Base-by-base conservation (phyloP, 1,284 basidiomycete genomes). In the Waitea zeae region DNA sequence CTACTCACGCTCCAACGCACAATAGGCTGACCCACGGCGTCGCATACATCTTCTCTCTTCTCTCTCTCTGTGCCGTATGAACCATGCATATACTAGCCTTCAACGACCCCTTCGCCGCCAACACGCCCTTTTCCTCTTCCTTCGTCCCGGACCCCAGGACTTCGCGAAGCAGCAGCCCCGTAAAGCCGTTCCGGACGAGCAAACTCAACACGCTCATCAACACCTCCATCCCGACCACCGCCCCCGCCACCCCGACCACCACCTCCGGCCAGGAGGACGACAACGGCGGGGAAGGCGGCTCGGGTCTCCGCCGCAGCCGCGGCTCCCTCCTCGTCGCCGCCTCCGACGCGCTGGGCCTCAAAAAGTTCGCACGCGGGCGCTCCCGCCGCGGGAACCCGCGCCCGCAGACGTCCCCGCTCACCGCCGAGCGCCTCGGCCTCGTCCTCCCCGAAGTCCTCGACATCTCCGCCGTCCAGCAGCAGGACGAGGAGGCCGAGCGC, bases 371-470 rank as follows among this genome's bases (percentile, higher is more conserved):
- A 35, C 59, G 51, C 30, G 55, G 54, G 38, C 58, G 60, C 41
- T 64, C 61, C 41, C 48, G 48, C 27, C 44, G 54, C 28, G 49
- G 30, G 13, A 46, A 12, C 40, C 49, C 15, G 28, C 39, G n/a
- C 22, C 49, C 3, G 20, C 54, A 41, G n/a, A n/a, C n/a, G n/a
- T n/a, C n/a, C n/a, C n/a, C n/a, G n/a, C n/a, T n/a, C 1, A n/a
- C n/a, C n/a, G n/a, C n/a, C n/a, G n/a, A n/a, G n/a, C n/a, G n/a
- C n/a, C n/a, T n/a, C n/a, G 24, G 24, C 24, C 48, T 70, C 29
- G 50, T 75, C 20, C 56, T 76, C 35, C 67, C 74, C 5, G 75
- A 68, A 31, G 74, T 81, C 35, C 76, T 82, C 35, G 78, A 82
- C 49, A 80, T 82, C 30, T 64, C 57, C 33, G 9, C 24, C 24